A percentile compares a stretch with the other conserved stretches of the same genome.
Evolutionary conservation across 2,329 filamentous ascomycete genomes (phyloP).

Genomic region (Spiromastix sp.): DNA sequence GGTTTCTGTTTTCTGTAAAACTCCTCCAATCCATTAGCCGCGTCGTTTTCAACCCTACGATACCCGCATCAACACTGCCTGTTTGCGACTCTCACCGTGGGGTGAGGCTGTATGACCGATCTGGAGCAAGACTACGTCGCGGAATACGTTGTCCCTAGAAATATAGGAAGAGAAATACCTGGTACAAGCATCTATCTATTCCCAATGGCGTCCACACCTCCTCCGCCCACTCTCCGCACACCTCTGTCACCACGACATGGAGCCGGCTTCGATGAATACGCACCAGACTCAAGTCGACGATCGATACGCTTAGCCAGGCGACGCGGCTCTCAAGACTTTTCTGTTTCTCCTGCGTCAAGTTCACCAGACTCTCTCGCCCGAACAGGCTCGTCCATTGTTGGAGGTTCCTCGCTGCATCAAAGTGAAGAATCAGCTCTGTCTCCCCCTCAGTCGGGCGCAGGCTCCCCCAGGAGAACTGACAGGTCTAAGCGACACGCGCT

Average conservation of each 20-base stretch:
- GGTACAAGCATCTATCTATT: no score
- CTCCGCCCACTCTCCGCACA: conserved; percentile 28
- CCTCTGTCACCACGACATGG: conserved; percentile 38
- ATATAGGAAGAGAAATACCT: no score
- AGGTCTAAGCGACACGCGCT: conserved; percentile 2
- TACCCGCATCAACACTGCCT: no score
- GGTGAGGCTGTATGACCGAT: no score
- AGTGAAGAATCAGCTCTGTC: conserved; percentile 17
- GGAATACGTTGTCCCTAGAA: no score
- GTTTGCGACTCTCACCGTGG: no score
- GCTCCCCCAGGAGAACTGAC: conserved; percentile 18
- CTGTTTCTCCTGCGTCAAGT: conserved; percentile 21
- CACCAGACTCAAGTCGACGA: conserved; percentile 28
- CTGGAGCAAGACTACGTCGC: no score
- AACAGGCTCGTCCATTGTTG: conserved; percentile 11
- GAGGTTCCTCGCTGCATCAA: conserved; percentile 13
- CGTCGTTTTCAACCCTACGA: no score
- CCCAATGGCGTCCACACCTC: conserved; percentile 37
- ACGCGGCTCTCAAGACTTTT: conserved; percentile 17
- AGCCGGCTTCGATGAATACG: conserved; percentile 32
- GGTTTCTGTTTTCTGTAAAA: no score
- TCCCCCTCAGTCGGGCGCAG: conserved; percentile 19
- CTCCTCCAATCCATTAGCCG: no score
- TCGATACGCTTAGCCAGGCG: conserved; percentile 31
- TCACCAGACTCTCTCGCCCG: conserved; percentile 15